Base-by-base conservation (phyloP, 1,284 basidiomycete genomes). In the Ceratobasidium papillatum region DNA sequence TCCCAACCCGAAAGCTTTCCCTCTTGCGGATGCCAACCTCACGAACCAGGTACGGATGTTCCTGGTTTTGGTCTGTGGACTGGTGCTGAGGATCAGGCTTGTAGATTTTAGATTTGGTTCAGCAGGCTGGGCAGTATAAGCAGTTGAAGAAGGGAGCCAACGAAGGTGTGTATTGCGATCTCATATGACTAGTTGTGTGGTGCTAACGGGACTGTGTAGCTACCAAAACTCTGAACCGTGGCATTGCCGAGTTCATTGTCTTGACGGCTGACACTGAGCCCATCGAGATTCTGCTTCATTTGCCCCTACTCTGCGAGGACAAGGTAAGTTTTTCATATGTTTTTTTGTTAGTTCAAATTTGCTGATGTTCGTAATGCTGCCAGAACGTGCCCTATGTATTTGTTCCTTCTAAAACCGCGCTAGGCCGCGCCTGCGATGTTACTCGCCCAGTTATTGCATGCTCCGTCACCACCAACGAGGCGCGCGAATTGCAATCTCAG, bases 91-190 rank as follows among this genome's bases (percentile, higher is more conserved):
- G 64, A 38, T 52, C 43, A 47, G 43, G 47, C 32, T 38, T 25
- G 22, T 47, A 96, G 94, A 95, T 96, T 80, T 87, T 97, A 75
- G 95, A 96, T 79, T 86, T 96, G 75, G 90, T 95, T 45, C 93
- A 95, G 84, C 93, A 96, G 84, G 94, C 94, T 61, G 87, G 89
- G 45, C 92, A 95, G 83, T 97, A 96, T 87, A 96, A 97, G 85
- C 95, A 98, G 84, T 86, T 99, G 71, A 99, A 99, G 87, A 99
- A 99, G 87, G 97, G 97, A 78, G 95, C 95, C 52, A 98, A 98
- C 83, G 95, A 98, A 88, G 92, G 93, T 93, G 64, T 45, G 86
- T 58, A 36, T 1, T 77, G 54, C 77, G 65, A 22, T n/a, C 49
- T 54, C 14, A 74, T 34, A 8, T 59, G n/a, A n/a, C 32, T 41